Percentiles rank a stretch among this genome's conserved stretches.
These are phyloP conservation scores for Scenedesmus sp. DNA, from an alignment of 163 green algal genomes.

Conservation along the genomic window DNA sequence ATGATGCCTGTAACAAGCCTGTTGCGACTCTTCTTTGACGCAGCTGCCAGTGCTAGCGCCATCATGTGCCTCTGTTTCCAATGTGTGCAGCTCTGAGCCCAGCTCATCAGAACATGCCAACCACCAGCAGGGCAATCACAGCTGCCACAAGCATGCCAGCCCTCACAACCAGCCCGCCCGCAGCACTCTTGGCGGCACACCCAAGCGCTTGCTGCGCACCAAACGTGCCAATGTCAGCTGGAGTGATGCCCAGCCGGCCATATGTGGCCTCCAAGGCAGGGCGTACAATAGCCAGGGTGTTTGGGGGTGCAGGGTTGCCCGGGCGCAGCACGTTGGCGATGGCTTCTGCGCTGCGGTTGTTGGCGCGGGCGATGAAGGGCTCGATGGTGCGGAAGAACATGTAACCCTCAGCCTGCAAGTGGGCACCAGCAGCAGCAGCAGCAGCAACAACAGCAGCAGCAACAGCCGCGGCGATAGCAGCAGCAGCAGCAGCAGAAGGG, in stretches of 20 bases:
- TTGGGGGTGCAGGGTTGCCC: neutral
- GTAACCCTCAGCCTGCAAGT: slow-evolving; percentile 41
- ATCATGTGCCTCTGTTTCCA: too few relatives aligned
- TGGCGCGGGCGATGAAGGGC: slow-evolving; percentile 38
- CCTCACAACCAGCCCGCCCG: neutral
- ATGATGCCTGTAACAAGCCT: too few relatives aligned
- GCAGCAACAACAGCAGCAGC: neutral
- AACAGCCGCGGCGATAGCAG: neutral
- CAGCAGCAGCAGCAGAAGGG: neutral
- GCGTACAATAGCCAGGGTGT: neutral
- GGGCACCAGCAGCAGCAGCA: neutral
- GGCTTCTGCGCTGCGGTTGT: slow-evolving; percentile 6
- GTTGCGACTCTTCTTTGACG: too few relatives aligned
- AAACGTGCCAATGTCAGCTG: slow-evolving; percentile 36
- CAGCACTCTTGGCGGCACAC: neutral
- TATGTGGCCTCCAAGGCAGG: slow-evolving; percentile 17
- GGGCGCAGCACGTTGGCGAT: slow-evolving; percentile 19
- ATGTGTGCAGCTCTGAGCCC: too few relatives aligned
- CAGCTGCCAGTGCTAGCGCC: too few relatives aligned
- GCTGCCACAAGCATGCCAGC: neutral
- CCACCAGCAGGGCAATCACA: neutral
- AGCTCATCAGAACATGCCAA: neutral
- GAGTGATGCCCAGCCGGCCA: neutral
- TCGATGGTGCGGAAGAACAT: slow-evolving; percentile 49
- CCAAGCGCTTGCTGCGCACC: neutral